These are phyloP conservation scores for Cyclanthera cordifolia DNA, from an alignment of 306 rosid species.

Conservation along the genomic window DNA sequence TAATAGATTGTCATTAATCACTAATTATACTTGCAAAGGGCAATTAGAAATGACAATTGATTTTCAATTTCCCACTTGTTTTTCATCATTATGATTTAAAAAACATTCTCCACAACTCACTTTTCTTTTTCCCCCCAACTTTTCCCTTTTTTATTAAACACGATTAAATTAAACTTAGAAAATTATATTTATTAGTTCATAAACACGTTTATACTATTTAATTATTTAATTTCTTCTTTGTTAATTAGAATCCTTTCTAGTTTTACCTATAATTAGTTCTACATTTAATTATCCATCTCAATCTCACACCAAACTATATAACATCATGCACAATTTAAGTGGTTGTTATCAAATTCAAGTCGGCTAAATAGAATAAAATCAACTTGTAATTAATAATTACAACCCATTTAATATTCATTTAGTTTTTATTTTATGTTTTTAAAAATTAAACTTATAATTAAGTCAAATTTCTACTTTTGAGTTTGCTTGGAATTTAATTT, in stretches of 20 bases:
- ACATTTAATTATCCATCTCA: background rate
- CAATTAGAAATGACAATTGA: background rate
- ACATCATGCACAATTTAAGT: background rate
- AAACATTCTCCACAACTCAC: background rate
- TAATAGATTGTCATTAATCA: constrained; percentile 2
- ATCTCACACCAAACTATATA: background rate
- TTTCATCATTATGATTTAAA: background rate
- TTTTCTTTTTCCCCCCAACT: background rate
- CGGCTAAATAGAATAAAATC: background rate
- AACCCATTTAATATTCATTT: no score
- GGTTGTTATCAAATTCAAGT: background rate
- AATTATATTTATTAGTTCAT: no score
- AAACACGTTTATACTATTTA: no score
- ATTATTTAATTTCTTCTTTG: no score
- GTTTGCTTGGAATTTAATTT: background rate
- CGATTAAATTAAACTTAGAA: no score
- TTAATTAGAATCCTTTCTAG: no score
- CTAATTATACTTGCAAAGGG: background rate
- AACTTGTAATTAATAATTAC: no score
- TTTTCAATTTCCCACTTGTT: background rate
- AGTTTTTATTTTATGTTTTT: no score
- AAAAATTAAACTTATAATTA: no score
- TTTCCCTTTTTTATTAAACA: background rate
- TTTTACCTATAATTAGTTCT: background rate
- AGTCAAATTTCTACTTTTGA: no score